Base-by-base conservation (phyloP, 2,329 filamentous ascomycete species). In the Lasiodiplodia gonubiensis region DNA sequence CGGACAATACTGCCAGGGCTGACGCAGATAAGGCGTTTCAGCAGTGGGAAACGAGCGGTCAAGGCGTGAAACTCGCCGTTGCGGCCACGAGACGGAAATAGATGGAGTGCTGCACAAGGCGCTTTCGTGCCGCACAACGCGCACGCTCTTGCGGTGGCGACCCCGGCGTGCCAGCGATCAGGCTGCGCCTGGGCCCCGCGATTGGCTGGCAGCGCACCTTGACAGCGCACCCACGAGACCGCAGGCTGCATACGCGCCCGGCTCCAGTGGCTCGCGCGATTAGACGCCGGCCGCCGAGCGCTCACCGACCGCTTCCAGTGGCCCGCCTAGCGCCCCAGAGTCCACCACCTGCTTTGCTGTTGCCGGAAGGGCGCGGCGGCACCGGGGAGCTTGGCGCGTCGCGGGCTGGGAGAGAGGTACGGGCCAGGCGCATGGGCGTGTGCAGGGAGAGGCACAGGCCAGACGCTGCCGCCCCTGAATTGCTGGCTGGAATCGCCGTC, bases 181-280 rank as follows among this genome's bases (percentile, higher is more conserved):
- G 11, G 23, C 35, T 16, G 23, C 21, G 35, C 21, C 16, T 10
- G 54, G 10, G n/a, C 54, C 21, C 21, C 21, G 54, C 23, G 57
- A 61, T 61, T 61, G 57, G 57, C 57, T 61, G 39, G 57, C 16
- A 35, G 49, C 25, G 49, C 25, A 16, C 14, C 49, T 52, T 25
- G 49, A 25, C 49, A 52, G 55, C 55, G 25, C 55, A 46, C 16
- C 37, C 55, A 59, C 55, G 55, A 42, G 57, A 49, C 57, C 30
- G 57, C 57, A 12, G 27, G 55, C 42, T 63, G 55, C 55, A 59
- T 59, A 64, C 30, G 46, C 60, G 60, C 60, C 60, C n/a, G 60
- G 60, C 60, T 35, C 60, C 46, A 23, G n/a, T 39, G 59, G 48
- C 42, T 35, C 30, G 46, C 27, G 12, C 42, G 21, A 23, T 23